phyloP scores from a whole-genome alignment of 2,329 filamentous ascomycete species.

The Cladorrhinum sp. region DNA sequence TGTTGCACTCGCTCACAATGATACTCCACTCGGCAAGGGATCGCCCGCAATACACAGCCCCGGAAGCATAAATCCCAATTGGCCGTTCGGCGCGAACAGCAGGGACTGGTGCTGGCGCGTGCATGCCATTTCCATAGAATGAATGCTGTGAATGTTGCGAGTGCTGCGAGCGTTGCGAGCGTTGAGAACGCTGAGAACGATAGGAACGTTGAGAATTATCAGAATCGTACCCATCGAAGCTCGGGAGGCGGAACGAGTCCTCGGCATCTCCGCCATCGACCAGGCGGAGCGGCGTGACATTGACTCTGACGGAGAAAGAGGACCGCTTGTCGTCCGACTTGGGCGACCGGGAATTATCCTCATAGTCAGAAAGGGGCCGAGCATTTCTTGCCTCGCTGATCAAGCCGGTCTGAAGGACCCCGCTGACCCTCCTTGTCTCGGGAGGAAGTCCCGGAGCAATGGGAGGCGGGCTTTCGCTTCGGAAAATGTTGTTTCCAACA shows the following conservation, averaged over 20 bases:
- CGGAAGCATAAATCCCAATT: conserved; percentile 41
- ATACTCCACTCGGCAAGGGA: conserved; percentile 76
- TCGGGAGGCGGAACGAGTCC: conserved; percentile 16
- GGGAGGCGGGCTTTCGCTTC: conserved; percentile 39
- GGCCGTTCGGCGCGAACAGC: conserved; percentile 46
- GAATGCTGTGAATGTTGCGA: neutral
- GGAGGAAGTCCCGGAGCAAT: conserved; percentile 40
- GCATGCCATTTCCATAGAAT: conserved; percentile 9
- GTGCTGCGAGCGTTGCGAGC: neutral
- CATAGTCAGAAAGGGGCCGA: conserved; percentile 27
- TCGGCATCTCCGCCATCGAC: conserved; percentile 8
- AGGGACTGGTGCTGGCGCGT: conserved; percentile 12
- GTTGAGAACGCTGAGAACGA: conserved; percentile 1
- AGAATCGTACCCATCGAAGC: conserved; percentile 13
- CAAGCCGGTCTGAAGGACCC: conserved; percentile 44
- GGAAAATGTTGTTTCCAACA: conserved; percentile 11
- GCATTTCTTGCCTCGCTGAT: conserved; percentile 53
- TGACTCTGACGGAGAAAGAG: conserved; percentile 23
- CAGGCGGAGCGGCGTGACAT: conserved; percentile 18
- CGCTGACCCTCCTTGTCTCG: conserved; percentile 47
- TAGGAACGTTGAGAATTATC: conserved; percentile 9
- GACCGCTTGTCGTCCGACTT: conserved; percentile 16
- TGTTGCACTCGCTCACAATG: conserved; percentile 74
- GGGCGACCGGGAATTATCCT: conserved; percentile 21
- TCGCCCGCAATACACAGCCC: conserved; percentile 63